phyloP scores from a whole-genome alignment of 2,329 filamentous ascomycete genomes.

The Beauveria bassiana region DNA sequence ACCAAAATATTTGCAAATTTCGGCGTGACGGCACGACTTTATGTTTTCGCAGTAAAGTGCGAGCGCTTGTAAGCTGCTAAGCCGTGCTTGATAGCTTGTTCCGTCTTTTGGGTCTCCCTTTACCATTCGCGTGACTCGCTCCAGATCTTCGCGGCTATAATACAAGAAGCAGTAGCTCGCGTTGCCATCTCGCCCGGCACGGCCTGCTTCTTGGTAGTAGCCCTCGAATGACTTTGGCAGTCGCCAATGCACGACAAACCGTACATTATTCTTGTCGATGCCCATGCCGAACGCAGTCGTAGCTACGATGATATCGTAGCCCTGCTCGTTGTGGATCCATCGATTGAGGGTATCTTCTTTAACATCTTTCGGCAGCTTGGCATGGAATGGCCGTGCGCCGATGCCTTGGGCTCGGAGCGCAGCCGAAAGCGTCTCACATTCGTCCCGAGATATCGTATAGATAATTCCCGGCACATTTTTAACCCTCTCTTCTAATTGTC shows the following conservation, averaged over 20 bases:
- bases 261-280: constrained; percentile 90
- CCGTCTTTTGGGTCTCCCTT: constrained; percentile 36
- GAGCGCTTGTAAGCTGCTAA: constrained; percentile 59
- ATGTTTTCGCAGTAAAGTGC: constrained; percentile 77
- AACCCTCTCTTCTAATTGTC: constrained; percentile 42
- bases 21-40: constrained; percentile 62
- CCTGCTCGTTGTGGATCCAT: constrained; percentile 65
- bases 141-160: constrained; percentile 80
- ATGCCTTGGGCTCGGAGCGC: constrained; percentile 61
- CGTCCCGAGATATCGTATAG: constrained; percentile 66
- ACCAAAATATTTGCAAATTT: constrained; percentile 72
- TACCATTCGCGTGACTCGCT: constrained; percentile 57
- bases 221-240: constrained; percentile 91
- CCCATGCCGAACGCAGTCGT: constrained; percentile 98
- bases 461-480: constrained; percentile 70
- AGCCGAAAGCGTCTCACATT: constrained; percentile 64
- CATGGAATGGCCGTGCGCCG: constrained; percentile 66
- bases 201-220: constrained; percentile 91
- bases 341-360: constrained; percentile 64
- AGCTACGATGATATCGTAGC: constrained; percentile 87
- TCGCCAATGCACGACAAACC: constrained; percentile 92
- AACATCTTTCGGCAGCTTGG: constrained; percentile 56
- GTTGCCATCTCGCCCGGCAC: constrained; percentile 83
- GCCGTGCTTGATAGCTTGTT: constrained; percentile 40
- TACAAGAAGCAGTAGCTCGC: constrained; percentile 83